A percentile compares a stretch with the other conserved stretches of the same genome.
These are phyloP conservation scores for Glebionis coronaria DNA, from an alignment of 129 eudicot species.

Conservation along the genomic window DNA sequence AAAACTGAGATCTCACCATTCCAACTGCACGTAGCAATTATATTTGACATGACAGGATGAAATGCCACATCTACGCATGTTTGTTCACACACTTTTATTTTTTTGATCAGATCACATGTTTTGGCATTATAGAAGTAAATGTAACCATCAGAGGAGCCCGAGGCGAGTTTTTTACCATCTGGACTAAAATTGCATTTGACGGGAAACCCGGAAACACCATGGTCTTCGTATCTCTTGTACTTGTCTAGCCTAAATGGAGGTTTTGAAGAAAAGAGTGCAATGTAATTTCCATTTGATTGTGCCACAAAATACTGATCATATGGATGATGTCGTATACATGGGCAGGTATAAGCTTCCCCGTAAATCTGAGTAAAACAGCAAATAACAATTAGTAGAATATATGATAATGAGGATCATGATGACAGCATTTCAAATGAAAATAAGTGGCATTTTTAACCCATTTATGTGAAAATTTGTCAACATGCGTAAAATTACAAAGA, in stretches of 20 bases:
- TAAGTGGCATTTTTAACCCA: too few relatives aligned
- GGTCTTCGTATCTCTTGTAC: conserved; percentile 81
- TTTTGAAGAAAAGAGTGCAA: conserved; percentile 75
- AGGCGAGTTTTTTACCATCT: conserved; percentile 61
- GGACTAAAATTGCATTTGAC: conserved; percentile 69
- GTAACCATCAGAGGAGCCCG: conserved; percentile 83
- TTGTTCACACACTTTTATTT: conserved; percentile 62
- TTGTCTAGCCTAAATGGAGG: conserved; percentile 76
- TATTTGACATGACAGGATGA: conserved; percentile 65
- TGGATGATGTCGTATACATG: conserved; percentile 76
- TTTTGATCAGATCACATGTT: conserved; percentile 53
- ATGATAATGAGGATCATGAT: too few relatives aligned
- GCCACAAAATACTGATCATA: conserved; percentile 75
- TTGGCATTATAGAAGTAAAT: conserved; percentile 61
- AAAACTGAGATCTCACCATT: conserved; percentile 59
- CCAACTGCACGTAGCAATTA: conserved; percentile 85
- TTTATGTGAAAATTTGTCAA: too few relatives aligned
- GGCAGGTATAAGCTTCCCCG: conserved; percentile 90
- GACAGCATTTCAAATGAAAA: too few relatives aligned
- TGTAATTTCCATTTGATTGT: conserved; percentile 85
- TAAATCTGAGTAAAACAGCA: conserved; percentile 52
- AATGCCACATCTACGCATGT: conserved; percentile 83
- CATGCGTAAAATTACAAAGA: too few relatives aligned
- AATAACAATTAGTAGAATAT: not conserved
- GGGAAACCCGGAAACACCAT: conserved; percentile 78